A percentile compares a stretch with the other conserved stretches of the same genome.
These are phyloP conservation scores for Ustilago shanxiensis DNA, from an alignment of 1,284 basidiomycete genomes.

Conservation along the genomic window DNA sequence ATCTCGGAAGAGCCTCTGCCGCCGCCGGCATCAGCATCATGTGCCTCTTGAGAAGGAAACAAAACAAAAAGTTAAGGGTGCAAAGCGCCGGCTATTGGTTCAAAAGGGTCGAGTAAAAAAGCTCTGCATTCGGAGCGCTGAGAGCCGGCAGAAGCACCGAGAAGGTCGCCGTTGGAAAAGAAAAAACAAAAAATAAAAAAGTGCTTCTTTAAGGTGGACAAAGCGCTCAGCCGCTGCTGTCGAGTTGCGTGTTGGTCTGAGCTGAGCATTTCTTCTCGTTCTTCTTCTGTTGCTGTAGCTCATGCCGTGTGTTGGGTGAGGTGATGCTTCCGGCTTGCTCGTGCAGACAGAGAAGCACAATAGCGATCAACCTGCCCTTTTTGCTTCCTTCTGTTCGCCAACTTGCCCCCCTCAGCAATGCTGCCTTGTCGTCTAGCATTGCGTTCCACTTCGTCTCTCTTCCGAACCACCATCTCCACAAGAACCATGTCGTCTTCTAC, in stretches of 20 bases:
- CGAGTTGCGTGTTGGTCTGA: neutral
- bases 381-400: constrained; percentile 3
- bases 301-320: neutral
- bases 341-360: no score
- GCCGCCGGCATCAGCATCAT: constrained; percentile 13
- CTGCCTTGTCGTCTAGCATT: constrained; percentile 45
- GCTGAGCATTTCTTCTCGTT: neutral
- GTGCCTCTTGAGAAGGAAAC: neutral
- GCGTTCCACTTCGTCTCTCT: constrained; percentile 20
- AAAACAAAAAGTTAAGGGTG: neutral
- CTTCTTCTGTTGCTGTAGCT: neutral
- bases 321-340: no score
- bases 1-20: constrained; percentile 18
- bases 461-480: constrained; percentile 27
- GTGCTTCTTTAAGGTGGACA: neutral
- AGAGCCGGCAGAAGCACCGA: constrained; percentile 32
- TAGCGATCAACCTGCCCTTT: neutral
- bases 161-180: constrained; percentile 21
- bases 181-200: constrained; percentile 9
- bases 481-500: constrained; percentile 45
- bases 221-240: constrained; percentile 1
- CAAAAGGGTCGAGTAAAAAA: neutral
- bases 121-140: constrained; percentile 16
- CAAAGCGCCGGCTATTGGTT: constrained; percentile 18
- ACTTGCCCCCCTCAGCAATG: constrained; percentile 27